A percentile compares a stretch with the other conserved stretches of the same genome.
These are phyloP conservation scores for Evansstolkia leycettana DNA, from an alignment of 495 filamentous ascomycete species.

Conservation along the genomic window DNA sequence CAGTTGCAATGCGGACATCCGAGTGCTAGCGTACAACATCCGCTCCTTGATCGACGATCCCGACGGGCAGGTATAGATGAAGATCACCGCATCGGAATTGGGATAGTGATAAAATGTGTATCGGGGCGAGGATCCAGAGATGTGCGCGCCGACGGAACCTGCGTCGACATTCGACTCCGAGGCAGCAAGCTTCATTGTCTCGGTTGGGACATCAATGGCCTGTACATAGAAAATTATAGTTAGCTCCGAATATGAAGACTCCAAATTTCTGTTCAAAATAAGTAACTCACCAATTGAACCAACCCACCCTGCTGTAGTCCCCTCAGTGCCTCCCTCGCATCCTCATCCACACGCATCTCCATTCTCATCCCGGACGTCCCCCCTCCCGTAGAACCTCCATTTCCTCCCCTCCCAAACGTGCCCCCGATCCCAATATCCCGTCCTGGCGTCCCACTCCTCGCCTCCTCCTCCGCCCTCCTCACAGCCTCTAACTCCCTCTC, in stretches of 20 bases:
- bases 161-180: conserved; percentile 36
- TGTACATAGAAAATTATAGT: conserved; percentile 14
- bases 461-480: conserved; percentile 67
- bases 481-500: conserved; percentile 69
- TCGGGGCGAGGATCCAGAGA: conserved; percentile 71
- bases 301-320: conserved; percentile 46
- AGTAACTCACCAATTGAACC: conserved; percentile 70
- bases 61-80: conserved; percentile 87
- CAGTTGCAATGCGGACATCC: conserved; percentile 53
- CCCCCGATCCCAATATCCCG: conserved; percentile 42
- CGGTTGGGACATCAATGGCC: conserved; percentile 53
- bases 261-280: conserved; percentile 3
- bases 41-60: conserved; percentile 75
- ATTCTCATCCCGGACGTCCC: conserved; percentile 41
- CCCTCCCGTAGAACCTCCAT: conserved; percentile 17
- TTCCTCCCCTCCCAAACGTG: conserved; percentile 43
- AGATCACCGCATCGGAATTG: conserved; percentile 58
- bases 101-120: conserved; percentile 82
- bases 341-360: conserved; percentile 57
- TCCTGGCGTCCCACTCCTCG: conserved; percentile 54
- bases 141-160: conserved; percentile 42
- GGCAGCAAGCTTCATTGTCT: conserved; percentile 64
- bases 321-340: conserved; percentile 52
- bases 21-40: conserved; percentile 88
- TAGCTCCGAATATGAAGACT: conserved; percentile 14